phyloP scores from a whole-genome alignment of 2,329 filamentous ascomycete genomes.

The Thermothelomyces thermophilus region DNA sequence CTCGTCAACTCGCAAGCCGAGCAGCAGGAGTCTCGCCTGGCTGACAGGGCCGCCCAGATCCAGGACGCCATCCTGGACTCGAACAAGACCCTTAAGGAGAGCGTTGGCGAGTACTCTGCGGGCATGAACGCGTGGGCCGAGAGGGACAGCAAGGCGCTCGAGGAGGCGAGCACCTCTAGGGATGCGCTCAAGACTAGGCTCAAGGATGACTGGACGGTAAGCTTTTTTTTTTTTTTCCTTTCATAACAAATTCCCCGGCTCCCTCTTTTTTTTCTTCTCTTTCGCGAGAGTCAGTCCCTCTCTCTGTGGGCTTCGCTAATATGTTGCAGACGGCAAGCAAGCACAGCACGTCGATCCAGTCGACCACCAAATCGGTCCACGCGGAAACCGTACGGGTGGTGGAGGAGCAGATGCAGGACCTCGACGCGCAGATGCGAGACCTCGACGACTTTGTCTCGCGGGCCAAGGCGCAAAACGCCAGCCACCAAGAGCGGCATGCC shows the following conservation, averaged over 20 bases:
- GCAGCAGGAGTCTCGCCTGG: constrained; percentile 64
- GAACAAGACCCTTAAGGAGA: constrained; percentile 57
- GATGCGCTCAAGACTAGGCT: constrained; percentile 75
- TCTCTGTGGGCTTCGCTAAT: constrained; percentile 2
- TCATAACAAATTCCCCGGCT: background rate
- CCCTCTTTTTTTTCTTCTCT: constrained; percentile 36
- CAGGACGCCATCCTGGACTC: constrained; percentile 59
- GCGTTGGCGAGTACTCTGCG: constrained; percentile 58
- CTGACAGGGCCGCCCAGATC: constrained; percentile 54
- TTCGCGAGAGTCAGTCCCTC: no score
- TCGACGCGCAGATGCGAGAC: constrained; percentile 81
- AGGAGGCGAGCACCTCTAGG: constrained; percentile 64
- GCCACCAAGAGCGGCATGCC: constrained; percentile 64
- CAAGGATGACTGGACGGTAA: constrained; percentile 77
- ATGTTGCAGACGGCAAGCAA: constrained; percentile 58
- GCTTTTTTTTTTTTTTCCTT: constrained; percentile 43
- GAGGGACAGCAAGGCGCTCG: constrained; percentile 61
- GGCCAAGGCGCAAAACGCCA: constrained; percentile 72
- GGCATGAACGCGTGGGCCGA: constrained; percentile 70
- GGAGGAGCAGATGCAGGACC: constrained; percentile 78
- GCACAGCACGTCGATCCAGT: constrained; percentile 76
- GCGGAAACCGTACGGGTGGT: constrained; percentile 86
- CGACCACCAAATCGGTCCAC: constrained; percentile 79
- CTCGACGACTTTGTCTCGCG: constrained; percentile 85
- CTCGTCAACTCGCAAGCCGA: constrained; percentile 70